These are phyloP conservation scores for Trebouxia sp. DNA, from an alignment of 139 green algal genomes.

Conservation along the genomic window DNA sequence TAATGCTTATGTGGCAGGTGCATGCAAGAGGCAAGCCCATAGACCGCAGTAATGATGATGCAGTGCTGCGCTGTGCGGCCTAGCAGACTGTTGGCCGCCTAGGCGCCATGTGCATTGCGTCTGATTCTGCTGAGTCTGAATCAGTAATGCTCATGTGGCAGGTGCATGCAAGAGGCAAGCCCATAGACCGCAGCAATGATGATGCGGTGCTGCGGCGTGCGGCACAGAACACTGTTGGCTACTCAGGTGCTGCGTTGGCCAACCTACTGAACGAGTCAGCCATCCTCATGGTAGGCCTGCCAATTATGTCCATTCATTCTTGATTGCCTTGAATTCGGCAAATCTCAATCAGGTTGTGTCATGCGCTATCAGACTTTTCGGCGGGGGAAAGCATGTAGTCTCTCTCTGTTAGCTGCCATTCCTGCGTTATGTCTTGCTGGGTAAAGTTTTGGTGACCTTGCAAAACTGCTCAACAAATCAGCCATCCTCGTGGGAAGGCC, in stretches of 20 bases:
- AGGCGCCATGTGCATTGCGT: conserved; percentile 59
- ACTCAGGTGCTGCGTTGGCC: conserved; percentile 52
- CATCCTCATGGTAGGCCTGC: too few relatives aligned
- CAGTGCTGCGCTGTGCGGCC: conserved; percentile 50
- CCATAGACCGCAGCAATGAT: conserved; percentile 41
- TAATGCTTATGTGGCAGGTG: conserved; percentile 40
- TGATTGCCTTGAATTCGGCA: too few relatives aligned
- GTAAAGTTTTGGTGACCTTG: too few relatives aligned
- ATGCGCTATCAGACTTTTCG: too few relatives aligned
- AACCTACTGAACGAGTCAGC: not conserved
- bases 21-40: conserved; percentile 68
- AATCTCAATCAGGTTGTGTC: too few relatives aligned
- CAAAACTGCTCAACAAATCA: conserved; percentile 79
- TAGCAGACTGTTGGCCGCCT: conserved; percentile 62
- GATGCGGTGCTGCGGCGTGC: conserved; percentile 52
- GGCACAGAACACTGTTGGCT: conserved; percentile 63
- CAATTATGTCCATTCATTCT: too few relatives aligned
- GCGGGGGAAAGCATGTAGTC: too few relatives aligned
- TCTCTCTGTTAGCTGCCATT: too few relatives aligned
- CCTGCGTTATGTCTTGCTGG: too few relatives aligned
- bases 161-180: conserved; percentile 69
- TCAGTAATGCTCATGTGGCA: conserved; percentile 22
- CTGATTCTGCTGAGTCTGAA: not conserved
- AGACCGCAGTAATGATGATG: conserved; percentile 41
- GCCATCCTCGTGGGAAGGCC: conserved; percentile 65